Conservation (phyloP, 345 rosid species). For the Brassica juncea region DNA sequence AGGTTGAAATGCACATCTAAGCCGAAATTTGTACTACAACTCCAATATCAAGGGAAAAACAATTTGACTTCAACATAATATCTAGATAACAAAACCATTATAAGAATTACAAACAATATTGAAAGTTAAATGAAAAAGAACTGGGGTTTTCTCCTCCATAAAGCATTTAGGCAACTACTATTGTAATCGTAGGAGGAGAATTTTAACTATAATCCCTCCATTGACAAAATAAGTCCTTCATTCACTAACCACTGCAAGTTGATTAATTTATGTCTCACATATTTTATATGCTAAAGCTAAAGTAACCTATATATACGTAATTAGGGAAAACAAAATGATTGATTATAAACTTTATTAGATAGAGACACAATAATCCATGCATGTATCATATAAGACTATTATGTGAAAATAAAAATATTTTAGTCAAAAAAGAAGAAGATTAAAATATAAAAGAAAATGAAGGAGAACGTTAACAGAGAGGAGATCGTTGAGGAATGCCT, state of each 20-base stretch:
- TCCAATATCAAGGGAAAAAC: background rate
- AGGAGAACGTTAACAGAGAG: slow-evolving; percentile 57
- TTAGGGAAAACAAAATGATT: background rate
- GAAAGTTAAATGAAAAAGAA: background rate
- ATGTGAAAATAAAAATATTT: slow-evolving; percentile 18
- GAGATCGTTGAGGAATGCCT: slow-evolving; percentile 93
- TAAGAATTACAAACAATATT: no score
- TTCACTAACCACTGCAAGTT: background rate
- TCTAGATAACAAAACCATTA: background rate
- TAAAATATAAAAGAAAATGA: background rate
- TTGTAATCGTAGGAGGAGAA: background rate
- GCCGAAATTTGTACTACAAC: background rate
- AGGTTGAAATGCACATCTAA: background rate
- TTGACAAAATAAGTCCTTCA: background rate
- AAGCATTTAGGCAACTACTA: background rate
- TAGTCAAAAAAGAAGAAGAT: background rate
- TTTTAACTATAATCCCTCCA: background rate
- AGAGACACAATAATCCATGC: slow-evolving; percentile 27
- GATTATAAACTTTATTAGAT: slow-evolving; percentile 21
- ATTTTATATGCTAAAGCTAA: background rate
- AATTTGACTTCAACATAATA: background rate
- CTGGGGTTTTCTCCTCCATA: background rate
- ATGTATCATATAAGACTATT: slow-evolving; percentile 32
- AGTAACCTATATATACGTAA: background rate
- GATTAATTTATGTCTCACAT: background rate